Percentiles rank a stretch among this genome's conserved stretches.
These are phyloP conservation scores for Cutaneotrichosporon mucoides DNA, from an alignment of 1,284 basidiomycete genomes.

Conservation along the genomic window DNA sequence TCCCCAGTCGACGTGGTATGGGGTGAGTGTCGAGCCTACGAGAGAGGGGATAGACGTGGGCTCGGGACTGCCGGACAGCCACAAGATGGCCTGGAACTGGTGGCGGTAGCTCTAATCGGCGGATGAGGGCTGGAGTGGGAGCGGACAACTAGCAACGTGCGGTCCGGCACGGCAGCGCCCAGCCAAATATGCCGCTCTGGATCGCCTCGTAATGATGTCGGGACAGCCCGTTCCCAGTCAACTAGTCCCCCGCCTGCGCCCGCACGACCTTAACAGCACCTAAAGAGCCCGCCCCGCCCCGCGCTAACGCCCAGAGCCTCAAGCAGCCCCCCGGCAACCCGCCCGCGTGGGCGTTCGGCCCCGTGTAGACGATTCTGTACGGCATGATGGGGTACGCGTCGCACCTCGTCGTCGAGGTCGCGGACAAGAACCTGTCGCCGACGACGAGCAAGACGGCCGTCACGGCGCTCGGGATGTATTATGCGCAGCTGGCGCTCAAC, in stretches of 20 bases:
- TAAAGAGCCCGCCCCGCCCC: background rate
- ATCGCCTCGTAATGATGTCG: no score
- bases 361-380: slow-evolving; percentile 38
- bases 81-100: no score
- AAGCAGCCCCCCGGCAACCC: slow-evolving; percentile 14
- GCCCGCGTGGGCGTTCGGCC: slow-evolving; percentile 13
- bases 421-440: slow-evolving; percentile 48
- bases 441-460: background rate
- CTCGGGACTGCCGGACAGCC: background rate
- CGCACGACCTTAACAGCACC: no score
- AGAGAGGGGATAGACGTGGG: background rate
- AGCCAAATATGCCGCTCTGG: no score
- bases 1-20: slow-evolving; percentile 8
- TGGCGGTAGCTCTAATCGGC: no score
- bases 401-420: slow-evolving; percentile 59
- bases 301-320: slow-evolving; percentile 5
- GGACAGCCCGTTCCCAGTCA: no score
- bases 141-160: no score
- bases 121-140: no score
- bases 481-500: slow-evolving; percentile 13
- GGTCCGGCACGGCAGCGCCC: no score
- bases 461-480: slow-evolving; percentile 6
- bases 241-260: no score
- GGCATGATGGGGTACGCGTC: slow-evolving; percentile 69
- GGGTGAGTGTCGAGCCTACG: background rate